A percentile compares a stretch with the other conserved stretches of the same genome.
Evolutionary conservation across 345 rosid species (phyloP).

Genomic region (Arabidopsis thaliana): TAIR10.1 NC_003070.9:5065001-5065500

Average conservation of each 20-base stretch:
- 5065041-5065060: constrained; percentile 33
- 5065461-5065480: constrained; percentile 40
- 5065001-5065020: constrained; percentile 32
- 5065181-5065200: constrained; percentile 41
- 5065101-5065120: background rate
- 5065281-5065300: background rate
- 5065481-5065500: constrained; percentile 4
- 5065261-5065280: background rate
- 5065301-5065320: too few relatives aligned
- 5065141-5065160: constrained; percentile 47
- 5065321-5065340: background rate
- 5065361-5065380: background rate
- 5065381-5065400: background rate
- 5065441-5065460: constrained; percentile 34
- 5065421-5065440: background rate
- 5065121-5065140: constrained; percentile 53
- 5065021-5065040: constrained; percentile 36
- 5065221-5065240: constrained; percentile 10
- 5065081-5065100: constrained; percentile 34
- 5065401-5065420: background rate
- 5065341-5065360: background rate
- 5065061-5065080: constrained; percentile 39
- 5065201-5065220: constrained; percentile 51
- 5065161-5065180: constrained; percentile 24
- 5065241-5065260: background rate